phyloP scores from a whole-genome alignment of 2,329 filamentous ascomycete genomes.

The Cladorrhinum sp. region DNA sequence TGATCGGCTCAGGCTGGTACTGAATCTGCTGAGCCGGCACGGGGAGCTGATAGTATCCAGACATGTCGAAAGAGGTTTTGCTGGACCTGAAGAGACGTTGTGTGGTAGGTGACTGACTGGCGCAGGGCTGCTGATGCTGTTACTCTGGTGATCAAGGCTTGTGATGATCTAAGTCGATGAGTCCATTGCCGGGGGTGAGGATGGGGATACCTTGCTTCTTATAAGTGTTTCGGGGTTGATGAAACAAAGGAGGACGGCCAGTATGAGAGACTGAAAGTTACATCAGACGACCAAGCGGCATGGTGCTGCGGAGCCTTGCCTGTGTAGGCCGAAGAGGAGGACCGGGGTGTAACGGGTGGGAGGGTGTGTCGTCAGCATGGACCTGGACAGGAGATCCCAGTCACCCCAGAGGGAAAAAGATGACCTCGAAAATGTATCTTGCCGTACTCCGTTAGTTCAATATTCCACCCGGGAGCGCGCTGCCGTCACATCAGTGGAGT shows the following conservation, averaged over 20 bases:
- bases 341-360: constrained; percentile 9
- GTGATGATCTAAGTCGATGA: not conserved
- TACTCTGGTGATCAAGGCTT: constrained; percentile 1
- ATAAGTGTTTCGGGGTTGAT: constrained; percentile 3
- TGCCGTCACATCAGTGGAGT: constrained; percentile 8
- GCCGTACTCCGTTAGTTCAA: not conserved
- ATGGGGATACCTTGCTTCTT: not conserved
- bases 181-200: not conserved
- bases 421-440: not conserved
- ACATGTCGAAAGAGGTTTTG: constrained; percentile 10
- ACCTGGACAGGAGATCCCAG: not conserved
- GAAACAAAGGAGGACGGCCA: not conserved
- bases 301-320: constrained; percentile 13
- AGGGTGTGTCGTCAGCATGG: constrained; percentile 7
- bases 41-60: constrained; percentile 18
- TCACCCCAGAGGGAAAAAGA: not conserved
- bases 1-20: constrained; percentile 10
- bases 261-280: not conserved
- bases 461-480: constrained; percentile 12
- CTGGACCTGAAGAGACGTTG: too few relatives aligned
- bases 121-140: not conserved
- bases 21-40: constrained; percentile 5
- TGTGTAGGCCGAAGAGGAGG: constrained; percentile 12
- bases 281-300: not conserved
- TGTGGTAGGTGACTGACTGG: too few relatives aligned